Evolutionary conservation across 345 rosid species (phyloP).

Genomic region (Hevea brasiliensis): DNA sequence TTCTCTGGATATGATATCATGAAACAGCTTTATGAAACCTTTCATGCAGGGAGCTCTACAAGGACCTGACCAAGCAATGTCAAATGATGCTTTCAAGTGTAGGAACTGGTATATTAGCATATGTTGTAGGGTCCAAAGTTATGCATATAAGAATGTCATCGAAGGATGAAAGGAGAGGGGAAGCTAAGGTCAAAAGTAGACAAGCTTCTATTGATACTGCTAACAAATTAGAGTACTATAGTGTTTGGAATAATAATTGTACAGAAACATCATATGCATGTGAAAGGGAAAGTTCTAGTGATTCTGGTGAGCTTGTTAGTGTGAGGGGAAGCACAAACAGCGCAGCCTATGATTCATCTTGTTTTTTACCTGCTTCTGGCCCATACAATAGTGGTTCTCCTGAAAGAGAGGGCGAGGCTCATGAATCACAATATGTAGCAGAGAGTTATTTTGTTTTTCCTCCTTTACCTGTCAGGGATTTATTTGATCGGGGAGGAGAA

Average conservation of each 20-base stretch:
- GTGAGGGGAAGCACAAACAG: slow-evolving; percentile 56
- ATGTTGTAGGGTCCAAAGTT: slow-evolving; percentile 86
- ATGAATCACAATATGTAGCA: slow-evolving; percentile 39
- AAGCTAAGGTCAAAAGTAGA: slow-evolving; percentile 43
- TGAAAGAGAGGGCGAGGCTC: slow-evolving; percentile 35
- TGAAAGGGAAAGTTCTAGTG: slow-evolving; percentile 56
- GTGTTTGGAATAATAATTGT: slow-evolving; percentile 52
- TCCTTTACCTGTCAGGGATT: slow-evolving; percentile 64
- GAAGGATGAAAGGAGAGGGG: slow-evolving; percentile 54
- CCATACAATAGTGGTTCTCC: slow-evolving; percentile 39
- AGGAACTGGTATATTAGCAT: slow-evolving; percentile 92
- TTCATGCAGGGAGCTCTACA: slow-evolving; percentile 61
- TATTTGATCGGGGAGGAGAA: slow-evolving; percentile 58
- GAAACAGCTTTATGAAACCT: slow-evolving; percentile 19
- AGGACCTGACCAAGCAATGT: slow-evolving; percentile 69
- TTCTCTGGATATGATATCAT: not conserved
- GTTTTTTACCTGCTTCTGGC: slow-evolving; percentile 44
- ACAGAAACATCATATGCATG: slow-evolving; percentile 44
- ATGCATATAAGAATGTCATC: slow-evolving; percentile 87
- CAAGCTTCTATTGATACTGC: slow-evolving; percentile 40
- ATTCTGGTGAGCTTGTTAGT: slow-evolving; percentile 57
- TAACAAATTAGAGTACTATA: slow-evolving; percentile 43
- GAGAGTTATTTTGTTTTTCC: slow-evolving; percentile 63
- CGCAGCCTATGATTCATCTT: slow-evolving; percentile 46
- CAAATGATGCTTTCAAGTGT: slow-evolving; percentile 86